Evolutionary conservation across 345 rosid genomes (phyloP).

Genomic region (Syzygium oleosum): DNA sequence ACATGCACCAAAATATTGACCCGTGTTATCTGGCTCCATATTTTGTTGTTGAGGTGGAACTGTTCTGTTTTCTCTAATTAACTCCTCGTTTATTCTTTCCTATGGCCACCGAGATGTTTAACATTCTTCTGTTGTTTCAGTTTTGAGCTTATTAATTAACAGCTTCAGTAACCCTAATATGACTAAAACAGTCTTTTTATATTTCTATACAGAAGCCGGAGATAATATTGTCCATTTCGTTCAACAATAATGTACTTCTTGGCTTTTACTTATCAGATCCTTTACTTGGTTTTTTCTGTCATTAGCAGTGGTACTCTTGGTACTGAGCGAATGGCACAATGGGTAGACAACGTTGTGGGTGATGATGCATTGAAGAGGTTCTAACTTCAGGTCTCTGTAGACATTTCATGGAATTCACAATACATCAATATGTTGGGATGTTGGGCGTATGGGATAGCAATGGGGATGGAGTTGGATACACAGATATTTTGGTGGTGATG

Average conservation of each 20-base stretch:
- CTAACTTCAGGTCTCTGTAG: too few relatives aligned
- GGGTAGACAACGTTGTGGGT: too few relatives aligned
- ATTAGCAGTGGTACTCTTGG: conserved; percentile 96
- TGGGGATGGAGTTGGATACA: too few relatives aligned
- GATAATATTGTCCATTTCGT: not conserved
- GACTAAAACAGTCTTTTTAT: not conserved
- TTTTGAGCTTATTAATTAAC: not conserved
- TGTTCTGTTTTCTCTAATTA: not conserved
- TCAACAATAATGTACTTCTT: not conserved
- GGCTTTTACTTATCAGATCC: not conserved
- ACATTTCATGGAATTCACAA: too few relatives aligned
- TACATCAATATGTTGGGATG: too few relatives aligned
- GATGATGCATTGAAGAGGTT: not conserved
- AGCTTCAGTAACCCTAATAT: not conserved
- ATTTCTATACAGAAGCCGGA: not conserved
- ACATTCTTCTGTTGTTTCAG: not conserved
- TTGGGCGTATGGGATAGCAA: too few relatives aligned
- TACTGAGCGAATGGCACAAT: not conserved
- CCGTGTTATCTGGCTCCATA: not conserved
- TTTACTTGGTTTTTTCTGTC: conserved; percentile 34
- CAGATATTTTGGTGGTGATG: conserved; percentile 7
- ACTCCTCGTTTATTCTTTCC: not conserved
- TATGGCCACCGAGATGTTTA: not conserved
- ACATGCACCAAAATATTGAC: not conserved
- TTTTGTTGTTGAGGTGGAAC: not conserved